Evolutionary conservation across 352 stramenopile species (phyloP), one percentile per base, ranked within the genome.

Genomic region (Pythium monospermum): DNA sequence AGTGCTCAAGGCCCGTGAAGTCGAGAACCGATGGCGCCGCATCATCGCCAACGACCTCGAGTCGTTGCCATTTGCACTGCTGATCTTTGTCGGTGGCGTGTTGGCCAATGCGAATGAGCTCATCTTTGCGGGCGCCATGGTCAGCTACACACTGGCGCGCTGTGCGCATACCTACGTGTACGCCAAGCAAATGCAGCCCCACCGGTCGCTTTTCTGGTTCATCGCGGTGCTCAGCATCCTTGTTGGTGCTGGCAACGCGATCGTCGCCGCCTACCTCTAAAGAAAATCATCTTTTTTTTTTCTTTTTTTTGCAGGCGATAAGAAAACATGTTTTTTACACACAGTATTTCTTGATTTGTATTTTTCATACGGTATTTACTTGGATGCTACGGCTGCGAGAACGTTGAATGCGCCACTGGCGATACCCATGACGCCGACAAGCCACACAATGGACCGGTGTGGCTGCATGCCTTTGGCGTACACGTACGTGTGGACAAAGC

Each of bases 1-100:
- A 15, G 39, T 61, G 22, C 18, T 68, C 53, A 72, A 71, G 48
- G 46, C 53, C 5, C 52, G 52, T 8, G 57, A 51, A 37, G 25
- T 53, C 44, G 65, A 78, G 55, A 53, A 70, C 32, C 64, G 69
- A 21, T 79, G 66, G 69, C 53, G 59, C n/a, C 54, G 68, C 23
- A 73, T 79, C 50, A 58, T 79, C 26, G 48, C 53, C 18, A 80
- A 80, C 58, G 66, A 80, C 49, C 57, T 76, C 37, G 69, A 80
- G 46, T 68, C 59, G 22, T 72, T 80, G 36, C 69, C 69, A 2
- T 43, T 80, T 13, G 66, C 60, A 18, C 61, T 80, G 5, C 33
- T 72, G 16, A 42, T 76, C 7, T 75, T 75, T 36, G 57, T 47
- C 8, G 44, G 57, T 7, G 67, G 64, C 16, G 49, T 80, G n/a